phyloP scores from a whole-genome alignment of 2,329 filamentous ascomycete species.

The Stagonosporopsis cucurbitacearum region DNA sequence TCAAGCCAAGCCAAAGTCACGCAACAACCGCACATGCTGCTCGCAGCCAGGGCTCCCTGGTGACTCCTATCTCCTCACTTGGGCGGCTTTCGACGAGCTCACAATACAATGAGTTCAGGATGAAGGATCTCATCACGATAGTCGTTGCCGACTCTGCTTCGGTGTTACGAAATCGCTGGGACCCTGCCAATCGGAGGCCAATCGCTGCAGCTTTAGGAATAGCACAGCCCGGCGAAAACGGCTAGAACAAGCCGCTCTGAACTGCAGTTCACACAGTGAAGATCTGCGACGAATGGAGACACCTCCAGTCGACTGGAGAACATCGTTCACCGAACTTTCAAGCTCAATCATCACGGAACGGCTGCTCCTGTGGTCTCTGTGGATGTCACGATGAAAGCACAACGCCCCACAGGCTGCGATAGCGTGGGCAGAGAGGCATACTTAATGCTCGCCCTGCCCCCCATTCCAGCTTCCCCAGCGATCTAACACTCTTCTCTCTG shows the following conservation, averaged over 20 bases:
- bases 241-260: neutral
- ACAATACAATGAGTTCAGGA: neutral
- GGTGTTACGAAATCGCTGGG: neutral
- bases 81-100: neutral
- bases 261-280: too few species aligned
- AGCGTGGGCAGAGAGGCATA: neutral
- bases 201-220: neutral
- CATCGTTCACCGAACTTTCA: conserved; percentile 3
- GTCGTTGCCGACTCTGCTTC: neutral
- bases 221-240: neutral
- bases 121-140: neutral
- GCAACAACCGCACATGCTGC: neutral
- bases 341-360: neutral
- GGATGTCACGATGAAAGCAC: conserved; percentile 14
- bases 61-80: neutral
- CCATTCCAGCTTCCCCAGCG: neutral
- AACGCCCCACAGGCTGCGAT: neutral
- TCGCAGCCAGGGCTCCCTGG: neutral
- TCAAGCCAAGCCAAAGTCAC: neutral
- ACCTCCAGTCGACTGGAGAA: neutral
- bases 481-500: neutral
- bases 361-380: neutral
- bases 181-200: conserved; percentile 1
- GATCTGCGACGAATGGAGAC: conserved; percentile 1
- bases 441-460: neutral